Conservation (phyloP, 2,329 filamentous ascomycete species). For the Neofusicoccum ribis region DNA sequence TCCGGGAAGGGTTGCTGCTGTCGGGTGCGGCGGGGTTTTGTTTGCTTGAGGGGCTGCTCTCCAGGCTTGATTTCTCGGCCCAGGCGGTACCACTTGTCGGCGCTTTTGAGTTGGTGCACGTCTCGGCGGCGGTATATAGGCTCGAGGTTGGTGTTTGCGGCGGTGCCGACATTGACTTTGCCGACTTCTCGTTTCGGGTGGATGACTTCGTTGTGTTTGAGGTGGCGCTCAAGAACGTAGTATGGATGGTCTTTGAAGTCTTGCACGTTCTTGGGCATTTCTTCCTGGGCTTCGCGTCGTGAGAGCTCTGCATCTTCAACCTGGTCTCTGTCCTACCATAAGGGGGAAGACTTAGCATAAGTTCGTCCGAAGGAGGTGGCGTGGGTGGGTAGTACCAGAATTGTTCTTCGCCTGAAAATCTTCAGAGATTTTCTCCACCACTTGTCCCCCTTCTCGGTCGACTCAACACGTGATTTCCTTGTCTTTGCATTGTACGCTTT, state of each 20-base stretch:
- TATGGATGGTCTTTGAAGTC: slow-evolving; percentile 84
- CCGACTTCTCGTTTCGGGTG: slow-evolving; percentile 71
- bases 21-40: slow-evolving; percentile 35
- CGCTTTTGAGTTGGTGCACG: slow-evolving; percentile 74
- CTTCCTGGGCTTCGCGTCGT: slow-evolving; percentile 69
- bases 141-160: slow-evolving; percentile 64
- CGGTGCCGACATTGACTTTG: slow-evolving; percentile 68
- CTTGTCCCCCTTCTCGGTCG: slow-evolving; percentile 53
- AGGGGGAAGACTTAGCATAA: not conserved
- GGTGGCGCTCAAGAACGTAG: slow-evolving; percentile 76
- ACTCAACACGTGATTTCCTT: slow-evolving; percentile 75
- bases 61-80: slow-evolving; percentile 74
- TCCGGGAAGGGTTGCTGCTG: slow-evolving; percentile 22
- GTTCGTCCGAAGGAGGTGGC: too few species aligned
- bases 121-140: slow-evolving; percentile 80
- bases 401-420: slow-evolving; percentile 38
- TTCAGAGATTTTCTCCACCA: slow-evolving; percentile 58
- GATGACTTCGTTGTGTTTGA: slow-evolving; percentile 81
- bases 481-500: slow-evolving; percentile 93
- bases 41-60: slow-evolving; percentile 79
- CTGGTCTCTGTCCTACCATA: slow-evolving; percentile 67
- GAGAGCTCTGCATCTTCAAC: slow-evolving; percentile 78
- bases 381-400: slow-evolving; percentile 20
- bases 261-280: slow-evolving; percentile 79
- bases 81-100: slow-evolving; percentile 87